phyloP scores from a whole-genome alignment of 257 asterid genomes.

The Solanum neorickii region DNA sequence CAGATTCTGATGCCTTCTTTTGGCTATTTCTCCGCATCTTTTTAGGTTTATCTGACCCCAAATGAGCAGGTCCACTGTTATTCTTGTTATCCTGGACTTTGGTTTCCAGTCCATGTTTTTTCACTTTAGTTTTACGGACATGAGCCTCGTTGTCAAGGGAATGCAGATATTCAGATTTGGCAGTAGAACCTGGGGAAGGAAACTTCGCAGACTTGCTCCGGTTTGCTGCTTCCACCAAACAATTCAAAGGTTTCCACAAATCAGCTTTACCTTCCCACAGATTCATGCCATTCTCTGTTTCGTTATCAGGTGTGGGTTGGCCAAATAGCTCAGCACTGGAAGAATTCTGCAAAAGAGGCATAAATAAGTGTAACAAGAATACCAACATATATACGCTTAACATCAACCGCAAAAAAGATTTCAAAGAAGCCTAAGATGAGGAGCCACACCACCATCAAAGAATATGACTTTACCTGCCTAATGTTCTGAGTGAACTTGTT shows the following conservation, averaged over 20 bases:
- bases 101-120: constrained; percentile 49
- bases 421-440: not conserved
- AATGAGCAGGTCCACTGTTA: constrained; percentile 25
- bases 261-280: constrained; percentile 70
- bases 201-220: constrained; percentile 77
- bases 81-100: constrained; percentile 54
- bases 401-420: not conserved
- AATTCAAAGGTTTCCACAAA: constrained; percentile 86
- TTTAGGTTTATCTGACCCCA: constrained; percentile 60
- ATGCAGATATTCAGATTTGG: constrained; percentile 42
- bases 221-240: constrained; percentile 92
- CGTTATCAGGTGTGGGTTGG: constrained; percentile 32
- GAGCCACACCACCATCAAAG: constrained; percentile 5
- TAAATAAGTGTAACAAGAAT: constrained; percentile 2
- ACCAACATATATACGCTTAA: not conserved
- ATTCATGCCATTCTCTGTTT: constrained; percentile 36
- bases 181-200: constrained; percentile 40
- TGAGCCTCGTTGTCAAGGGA: constrained; percentile 43
- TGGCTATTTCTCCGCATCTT: constrained; percentile 54
- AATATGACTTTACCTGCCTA: constrained; percentile 50
- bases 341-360: constrained; percentile 41
- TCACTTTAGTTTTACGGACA: constrained; percentile 40
- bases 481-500: constrained; percentile 42
- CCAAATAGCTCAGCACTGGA: constrained; percentile 43
- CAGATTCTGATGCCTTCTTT: constrained; percentile 54